Evolutionary conservation across 495 filamentous ascomycete genomes (phyloP), one percentile per base, ranked within the genome.

Genomic region (Daldinia loculata): DNA sequence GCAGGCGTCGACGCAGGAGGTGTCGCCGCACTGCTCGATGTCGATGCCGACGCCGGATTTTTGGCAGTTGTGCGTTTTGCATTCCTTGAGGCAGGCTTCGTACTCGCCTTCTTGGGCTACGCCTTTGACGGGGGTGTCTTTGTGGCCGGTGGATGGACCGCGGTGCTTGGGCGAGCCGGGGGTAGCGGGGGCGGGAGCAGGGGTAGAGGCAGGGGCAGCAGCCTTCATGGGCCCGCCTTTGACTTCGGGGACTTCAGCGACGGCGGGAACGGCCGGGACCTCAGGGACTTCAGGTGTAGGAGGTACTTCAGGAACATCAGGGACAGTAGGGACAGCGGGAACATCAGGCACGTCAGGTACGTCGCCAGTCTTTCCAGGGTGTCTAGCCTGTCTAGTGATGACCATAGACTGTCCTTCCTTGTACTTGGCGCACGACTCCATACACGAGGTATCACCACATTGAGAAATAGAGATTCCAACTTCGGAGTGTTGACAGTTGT

Each of bases 51-150:
- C 50, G 15, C 53, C 26, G 5, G 55, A 27, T 55, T 50, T 39
- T 41, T 69, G 66, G 60, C 66, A 69, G 53, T 69, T 62, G 39
- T 56, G 56, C 8, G 52, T 63, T 1, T 11, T 43, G 67, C 67
- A 69, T 34, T 43, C 2, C 12, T 17, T 32, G 24, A 69, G 27
- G 55, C 67, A 69, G 30, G 22, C 12, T 6, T 63, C 53, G 45
- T 43, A 69, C 0, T 60, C 43, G 2, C 43, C 19, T 48, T 48
- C 43, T 22, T 11, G 3, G 8, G 43, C 43, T 4, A 2, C 43
- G 43, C 7, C 43, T 12, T 24, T 24, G 8, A 48, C 3, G 19
- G 43, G 43, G 3, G 24, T 3, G 17, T 8, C 11, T 11, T 12
- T 4, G 43, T 24, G 43, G 19, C 45, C 36, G 11, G 7, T 34